Evolutionary conservation across 2,329 filamentous ascomycete genomes (phyloP).

Genomic region (Neonectria faginata): DNA sequence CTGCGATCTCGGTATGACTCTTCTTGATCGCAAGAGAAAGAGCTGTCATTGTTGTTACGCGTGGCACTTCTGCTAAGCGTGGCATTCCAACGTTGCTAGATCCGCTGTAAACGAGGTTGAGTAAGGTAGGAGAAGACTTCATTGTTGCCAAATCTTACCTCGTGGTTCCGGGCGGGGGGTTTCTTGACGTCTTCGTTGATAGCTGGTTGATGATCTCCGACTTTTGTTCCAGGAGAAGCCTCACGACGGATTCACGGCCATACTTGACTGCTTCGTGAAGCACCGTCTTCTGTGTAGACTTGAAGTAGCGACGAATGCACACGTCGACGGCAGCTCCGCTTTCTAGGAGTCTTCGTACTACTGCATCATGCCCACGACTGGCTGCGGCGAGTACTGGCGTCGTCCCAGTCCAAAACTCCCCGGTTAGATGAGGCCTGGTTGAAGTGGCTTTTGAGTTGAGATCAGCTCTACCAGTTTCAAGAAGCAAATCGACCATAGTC

Average conservation of each 20-base stretch:
- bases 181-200: not conserved
- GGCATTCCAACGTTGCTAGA: too few relatives aligned
- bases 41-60: not conserved
- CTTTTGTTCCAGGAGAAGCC: not conserved
- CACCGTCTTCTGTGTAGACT: not conserved
- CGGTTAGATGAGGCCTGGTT: too few relatives aligned
- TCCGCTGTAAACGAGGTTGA: too few relatives aligned
- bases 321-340: not conserved
- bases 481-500: not conserved
- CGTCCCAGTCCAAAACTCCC: not conserved
- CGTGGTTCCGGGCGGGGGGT: not conserved
- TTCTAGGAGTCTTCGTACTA: not conserved
- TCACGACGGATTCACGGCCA: not conserved
- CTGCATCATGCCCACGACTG: not conserved
- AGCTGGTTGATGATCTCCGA: not conserved
- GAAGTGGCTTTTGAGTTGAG: too few relatives aligned
- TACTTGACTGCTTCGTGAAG: conserved; percentile 6
- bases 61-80: not conserved
- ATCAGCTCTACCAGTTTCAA: not conserved
- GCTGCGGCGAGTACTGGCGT: not conserved
- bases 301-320: not conserved
- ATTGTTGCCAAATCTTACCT: too few relatives aligned
- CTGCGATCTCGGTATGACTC: not conserved
- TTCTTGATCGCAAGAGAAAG: not conserved
- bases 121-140: too few relatives aligned